A percentile compares a stretch with the other conserved stretches of the same genome.
Evolutionary conservation across 805 yeast species (phyloP).

Genomic region (Yamadazyma ubonensis): DNA sequence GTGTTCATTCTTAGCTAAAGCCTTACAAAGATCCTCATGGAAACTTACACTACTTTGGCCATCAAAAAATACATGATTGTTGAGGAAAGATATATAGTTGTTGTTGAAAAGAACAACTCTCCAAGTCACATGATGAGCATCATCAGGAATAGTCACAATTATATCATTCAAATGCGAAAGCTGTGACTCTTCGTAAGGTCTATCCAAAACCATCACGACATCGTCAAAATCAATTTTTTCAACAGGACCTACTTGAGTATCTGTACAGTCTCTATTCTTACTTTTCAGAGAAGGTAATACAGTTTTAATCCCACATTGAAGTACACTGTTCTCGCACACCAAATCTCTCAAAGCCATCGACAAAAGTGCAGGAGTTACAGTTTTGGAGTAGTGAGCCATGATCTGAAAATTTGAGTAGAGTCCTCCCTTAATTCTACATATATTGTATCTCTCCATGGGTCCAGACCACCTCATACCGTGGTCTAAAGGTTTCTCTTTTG

Average conservation of each 20-base stretch:
- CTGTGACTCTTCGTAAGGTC: slow-evolving; percentile 15
- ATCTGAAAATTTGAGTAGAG: slow-evolving; percentile 25
- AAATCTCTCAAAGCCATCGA: slow-evolving; percentile 20
- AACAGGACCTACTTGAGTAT: slow-evolving; percentile 19
- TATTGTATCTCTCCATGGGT: slow-evolving; percentile 5
- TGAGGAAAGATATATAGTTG: slow-evolving; percentile 21
- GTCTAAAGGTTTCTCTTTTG: background rate
- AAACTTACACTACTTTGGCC: slow-evolving; percentile 32
- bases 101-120: slow-evolving; percentile 18
- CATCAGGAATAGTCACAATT: slow-evolving; percentile 6
- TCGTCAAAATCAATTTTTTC: slow-evolving; percentile 19
- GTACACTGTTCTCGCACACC: slow-evolving; percentile 10
- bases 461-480: background rate
- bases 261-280: slow-evolving; percentile 7
- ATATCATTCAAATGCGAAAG: slow-evolving; percentile 16
- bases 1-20: background rate
- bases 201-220: slow-evolving; percentile 17
- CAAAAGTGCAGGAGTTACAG: slow-evolving; percentile 15
- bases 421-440: slow-evolving; percentile 6
- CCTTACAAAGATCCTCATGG: slow-evolving; percentile 22
- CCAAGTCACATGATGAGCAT: slow-evolving; percentile 22
- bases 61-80: slow-evolving; percentile 32
- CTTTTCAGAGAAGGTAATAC: background rate
- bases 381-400: slow-evolving; percentile 19
- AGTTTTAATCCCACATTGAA: slow-evolving; percentile 2